Base-by-base conservation (phyloP, 805 yeast genomes). In the Metschnikowia sp. region DNA sequence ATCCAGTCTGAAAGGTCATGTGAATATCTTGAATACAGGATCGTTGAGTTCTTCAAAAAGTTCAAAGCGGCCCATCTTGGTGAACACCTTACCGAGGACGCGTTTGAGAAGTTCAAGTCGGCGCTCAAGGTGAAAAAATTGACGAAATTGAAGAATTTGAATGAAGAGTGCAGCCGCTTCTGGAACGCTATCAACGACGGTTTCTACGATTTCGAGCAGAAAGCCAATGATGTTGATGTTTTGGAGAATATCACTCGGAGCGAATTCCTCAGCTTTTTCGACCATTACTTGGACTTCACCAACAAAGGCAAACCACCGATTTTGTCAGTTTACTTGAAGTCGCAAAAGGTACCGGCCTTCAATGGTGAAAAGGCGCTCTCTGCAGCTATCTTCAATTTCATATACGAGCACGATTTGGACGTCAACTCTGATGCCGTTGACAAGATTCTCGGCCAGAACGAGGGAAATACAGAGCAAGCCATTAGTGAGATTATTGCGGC, bases 1-100 rank as follows among this genome's bases (percentile, higher is more conserved):
- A 77, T 91, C 42, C 99, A 92, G 69, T 84, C 94, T 50, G 97
- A 89, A 63, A 81, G 85, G 62, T 68, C 88, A 2, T 75, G 94
- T 3, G 78, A 76, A 11, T 91, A 83, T 63, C 73, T 94, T 51
- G 88, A 88, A 60, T 77, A 77, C 53, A 78, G 99, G 65, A 85
- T 94, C 47, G 84, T 79, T 33, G 76, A 77, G 45, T 89, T 88
- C 61, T 69, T 90, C 45, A 64, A 64, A 13, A 54, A 59, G 18
- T 77, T 84, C 55, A 75, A 76, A 8, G 26, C 36, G 2, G 60
- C 62, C 12, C 64, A 74, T 26, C 58, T 89, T 38, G 67, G 64
- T 3, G 10, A 29, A 2, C 66, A 70, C 4, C 69, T 92, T 73
- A 59, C 79, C 1, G 81, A 76, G 3, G 85, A 76, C 15, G 94